These are phyloP conservation scores for Nemania bipapillata DNA, from an alignment of 2,329 filamentous ascomycete genomes.

Conservation along the genomic window DNA sequence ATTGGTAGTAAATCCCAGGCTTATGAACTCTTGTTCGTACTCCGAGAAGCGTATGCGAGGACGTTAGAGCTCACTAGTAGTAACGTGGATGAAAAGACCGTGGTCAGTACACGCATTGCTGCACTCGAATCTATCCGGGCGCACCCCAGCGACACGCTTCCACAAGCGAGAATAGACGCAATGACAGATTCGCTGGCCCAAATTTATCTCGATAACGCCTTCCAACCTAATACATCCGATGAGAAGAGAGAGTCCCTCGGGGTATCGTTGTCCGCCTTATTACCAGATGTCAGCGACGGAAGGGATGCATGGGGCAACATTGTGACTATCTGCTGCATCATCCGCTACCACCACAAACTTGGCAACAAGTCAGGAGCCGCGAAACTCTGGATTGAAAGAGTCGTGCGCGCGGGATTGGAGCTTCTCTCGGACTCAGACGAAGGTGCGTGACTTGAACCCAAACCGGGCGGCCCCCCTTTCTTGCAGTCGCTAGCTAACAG, in stretches of 20 bases:
- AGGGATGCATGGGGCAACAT: slow-evolving; percentile 41
- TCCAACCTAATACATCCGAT: slow-evolving; percentile 33
- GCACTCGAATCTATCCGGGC: slow-evolving; percentile 43
- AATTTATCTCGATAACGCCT: slow-evolving; percentile 46
- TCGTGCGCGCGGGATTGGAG: slow-evolving; percentile 45
- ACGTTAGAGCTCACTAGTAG: slow-evolving; percentile 41
- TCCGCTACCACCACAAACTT: slow-evolving; percentile 47
- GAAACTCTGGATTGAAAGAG: slow-evolving; percentile 38
- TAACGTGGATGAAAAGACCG: slow-evolving; percentile 37
- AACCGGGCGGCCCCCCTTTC: not conserved
- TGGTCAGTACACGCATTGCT: slow-evolving; percentile 42
- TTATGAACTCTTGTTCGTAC: slow-evolving; percentile 47
- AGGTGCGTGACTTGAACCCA: slow-evolving; percentile 19
- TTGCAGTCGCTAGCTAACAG: slow-evolving; percentile 1
- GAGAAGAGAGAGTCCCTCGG: slow-evolving; percentile 44
- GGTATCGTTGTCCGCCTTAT: slow-evolving; percentile 37
- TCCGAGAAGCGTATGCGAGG: slow-evolving; percentile 45
- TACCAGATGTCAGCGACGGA: slow-evolving; percentile 42
- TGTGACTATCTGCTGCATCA: slow-evolving; percentile 43
- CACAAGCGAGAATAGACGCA: slow-evolving; percentile 39
- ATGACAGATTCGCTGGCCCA: slow-evolving; percentile 44
- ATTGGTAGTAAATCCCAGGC: slow-evolving; percentile 42
- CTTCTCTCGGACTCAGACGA: slow-evolving; percentile 48
- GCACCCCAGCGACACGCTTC: slow-evolving; percentile 44
- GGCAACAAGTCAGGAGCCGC: slow-evolving; percentile 37